phyloP scores from a whole-genome alignment of 345 rosid genomes.

The Aegle marmelos region DNA sequence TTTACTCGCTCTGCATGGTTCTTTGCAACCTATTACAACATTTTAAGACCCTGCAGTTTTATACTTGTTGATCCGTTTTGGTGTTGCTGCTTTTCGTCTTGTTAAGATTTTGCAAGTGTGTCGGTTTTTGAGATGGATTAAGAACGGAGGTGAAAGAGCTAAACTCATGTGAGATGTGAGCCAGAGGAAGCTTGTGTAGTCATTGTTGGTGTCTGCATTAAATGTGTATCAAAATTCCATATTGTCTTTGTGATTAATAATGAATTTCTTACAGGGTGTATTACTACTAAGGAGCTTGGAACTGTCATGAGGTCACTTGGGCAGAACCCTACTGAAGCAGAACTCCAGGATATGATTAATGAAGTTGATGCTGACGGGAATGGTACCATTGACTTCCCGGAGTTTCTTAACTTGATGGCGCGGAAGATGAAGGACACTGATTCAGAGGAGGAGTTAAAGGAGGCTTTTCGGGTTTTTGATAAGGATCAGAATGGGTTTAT shows the following conservation, averaged over 20 bases:
- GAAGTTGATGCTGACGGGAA: constrained; percentile 63
- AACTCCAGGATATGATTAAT: constrained; percentile 57
- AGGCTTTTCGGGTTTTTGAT: constrained; percentile 54
- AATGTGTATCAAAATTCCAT: not conserved
- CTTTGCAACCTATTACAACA: too few relatives aligned
- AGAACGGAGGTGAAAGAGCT: too few relatives aligned
- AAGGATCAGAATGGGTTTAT: constrained; percentile 61
- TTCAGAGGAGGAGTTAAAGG: constrained; percentile 60
- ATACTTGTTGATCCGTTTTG: too few relatives aligned
- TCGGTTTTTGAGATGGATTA: too few relatives aligned
- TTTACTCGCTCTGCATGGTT: too few relatives aligned
- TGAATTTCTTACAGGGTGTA: constrained; percentile 34
- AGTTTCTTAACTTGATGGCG: constrained; percentile 56
- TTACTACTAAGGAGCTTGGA: constrained; percentile 61
- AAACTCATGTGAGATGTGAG: not conserved
- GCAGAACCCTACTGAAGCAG: constrained; percentile 61
- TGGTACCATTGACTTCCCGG: constrained; percentile 53
- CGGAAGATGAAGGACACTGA: constrained; percentile 61
- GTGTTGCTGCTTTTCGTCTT: too few relatives aligned
- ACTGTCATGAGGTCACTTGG: constrained; percentile 57
- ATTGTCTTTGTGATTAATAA: not conserved
- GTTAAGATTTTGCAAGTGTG: too few relatives aligned
- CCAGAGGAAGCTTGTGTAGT: not conserved
- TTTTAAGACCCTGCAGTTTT: too few relatives aligned
- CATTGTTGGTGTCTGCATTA: not conserved